These are phyloP conservation scores for Imleria badia DNA, from an alignment of 768 basidiomycete genomes.

Conservation along the genomic window DNA sequence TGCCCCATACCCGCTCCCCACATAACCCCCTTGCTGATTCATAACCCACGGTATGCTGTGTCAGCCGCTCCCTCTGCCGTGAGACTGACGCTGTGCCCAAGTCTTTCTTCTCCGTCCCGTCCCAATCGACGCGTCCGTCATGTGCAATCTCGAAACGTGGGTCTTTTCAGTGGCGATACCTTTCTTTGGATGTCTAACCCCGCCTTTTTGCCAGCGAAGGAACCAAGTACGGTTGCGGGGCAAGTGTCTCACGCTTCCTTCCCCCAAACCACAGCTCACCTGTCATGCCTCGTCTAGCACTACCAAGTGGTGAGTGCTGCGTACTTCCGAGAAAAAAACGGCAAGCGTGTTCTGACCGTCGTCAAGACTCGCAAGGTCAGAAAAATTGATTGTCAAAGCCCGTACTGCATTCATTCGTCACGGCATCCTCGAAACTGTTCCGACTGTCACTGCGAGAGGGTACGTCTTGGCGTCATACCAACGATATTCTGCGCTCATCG, in stretches of 20 bases:
- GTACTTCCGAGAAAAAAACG: constrained; percentile 11
- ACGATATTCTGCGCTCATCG: constrained; percentile 3
- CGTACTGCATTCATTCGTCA: constrained; percentile 40
- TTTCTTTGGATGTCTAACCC: constrained; percentile 25
- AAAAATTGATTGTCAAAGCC: constrained; percentile 36
- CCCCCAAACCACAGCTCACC: neutral
- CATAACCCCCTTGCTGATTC: constrained; percentile 9
- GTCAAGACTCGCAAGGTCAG: constrained; percentile 34
- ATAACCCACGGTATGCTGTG: constrained; percentile 18
- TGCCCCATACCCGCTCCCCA: constrained; percentile 13
- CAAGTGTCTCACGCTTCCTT: constrained; percentile 30
- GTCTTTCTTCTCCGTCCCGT: constrained; percentile 8
- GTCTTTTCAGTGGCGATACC: constrained; percentile 23
- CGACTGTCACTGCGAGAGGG: constrained; percentile 45
- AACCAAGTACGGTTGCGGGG: constrained; percentile 71
- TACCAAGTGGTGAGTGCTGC: constrained; percentile 62
- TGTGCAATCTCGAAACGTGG: constrained; percentile 61
- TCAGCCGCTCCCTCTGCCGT: neutral
- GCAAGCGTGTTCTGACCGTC: constrained; percentile 3
- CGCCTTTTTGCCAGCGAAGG: constrained; percentile 56
- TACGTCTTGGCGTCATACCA: constrained; percentile 21
- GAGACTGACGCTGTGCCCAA: constrained; percentile 4
- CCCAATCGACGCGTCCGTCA: constrained; percentile 24
- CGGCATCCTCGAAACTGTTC: constrained; percentile 42
- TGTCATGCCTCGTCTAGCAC: constrained; percentile 43